Conservation (phyloP, 495 filamentous ascomycete species). For the Aspergillus heteromorphus region DNA sequence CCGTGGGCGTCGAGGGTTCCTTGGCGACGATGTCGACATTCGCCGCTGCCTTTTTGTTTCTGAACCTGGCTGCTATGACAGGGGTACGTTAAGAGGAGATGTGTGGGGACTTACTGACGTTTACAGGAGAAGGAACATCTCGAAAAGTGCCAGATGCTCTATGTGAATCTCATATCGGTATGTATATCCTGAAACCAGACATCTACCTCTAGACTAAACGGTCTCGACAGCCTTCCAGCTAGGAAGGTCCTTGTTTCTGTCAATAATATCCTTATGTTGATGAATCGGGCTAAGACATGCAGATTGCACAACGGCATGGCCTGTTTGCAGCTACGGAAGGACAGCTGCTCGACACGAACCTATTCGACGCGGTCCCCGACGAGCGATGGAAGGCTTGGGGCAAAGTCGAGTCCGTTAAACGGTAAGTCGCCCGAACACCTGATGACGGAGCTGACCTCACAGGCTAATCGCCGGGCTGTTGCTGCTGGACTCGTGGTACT, state of each 20-base stretch:
- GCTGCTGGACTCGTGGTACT: constrained; percentile 48
- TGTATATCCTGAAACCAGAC: constrained; percentile 3
- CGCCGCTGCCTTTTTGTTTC: constrained; percentile 41
- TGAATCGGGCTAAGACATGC: neutral
- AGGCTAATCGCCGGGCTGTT: constrained; percentile 46
- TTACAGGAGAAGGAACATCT: constrained; percentile 39
- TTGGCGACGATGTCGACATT: constrained; percentile 39
- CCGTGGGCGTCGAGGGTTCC: constrained; percentile 31
- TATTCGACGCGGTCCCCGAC: constrained; percentile 43
- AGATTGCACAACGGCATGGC: constrained; percentile 48
- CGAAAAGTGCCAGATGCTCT: constrained; percentile 45
- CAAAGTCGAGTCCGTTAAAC: constrained; percentile 46
- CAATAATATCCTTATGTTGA: too few species aligned
- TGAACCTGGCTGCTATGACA: constrained; percentile 46
- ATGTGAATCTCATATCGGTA: constrained; percentile 48
- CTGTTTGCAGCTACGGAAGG: constrained; percentile 44
- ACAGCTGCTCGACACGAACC: constrained; percentile 39
- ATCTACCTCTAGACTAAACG: too few species aligned
- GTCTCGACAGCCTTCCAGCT: too few species aligned
- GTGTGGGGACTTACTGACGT: constrained; percentile 11
- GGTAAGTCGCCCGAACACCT: constrained; percentile 21
- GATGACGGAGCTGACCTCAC: neutral
- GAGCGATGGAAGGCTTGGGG: constrained; percentile 51
- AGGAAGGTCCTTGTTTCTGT: too few species aligned
- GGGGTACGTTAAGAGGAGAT: constrained; percentile 27